These are phyloP conservation scores for Phytophthora sp. DNA, from an alignment of 352 stramenopile genomes.

Conservation along the genomic window DNA sequence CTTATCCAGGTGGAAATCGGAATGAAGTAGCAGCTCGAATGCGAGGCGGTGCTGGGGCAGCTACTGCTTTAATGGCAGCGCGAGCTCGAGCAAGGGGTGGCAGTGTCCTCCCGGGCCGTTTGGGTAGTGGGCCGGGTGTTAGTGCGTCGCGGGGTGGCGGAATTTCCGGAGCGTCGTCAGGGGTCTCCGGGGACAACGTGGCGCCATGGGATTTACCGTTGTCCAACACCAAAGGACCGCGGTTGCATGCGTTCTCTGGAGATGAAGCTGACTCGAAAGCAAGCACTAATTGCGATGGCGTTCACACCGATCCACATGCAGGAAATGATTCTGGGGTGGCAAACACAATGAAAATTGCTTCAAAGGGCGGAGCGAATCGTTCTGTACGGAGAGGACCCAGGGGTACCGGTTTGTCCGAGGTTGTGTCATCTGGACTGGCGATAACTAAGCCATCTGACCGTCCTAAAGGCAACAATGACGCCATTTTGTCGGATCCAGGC, in stretches of 20 bases:
- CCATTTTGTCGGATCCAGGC: conserved; percentile 27
- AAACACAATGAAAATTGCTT: background rate
- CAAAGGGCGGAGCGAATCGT: conserved; percentile 21
- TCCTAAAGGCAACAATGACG: conserved; percentile 27
- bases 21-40: conserved; percentile 40
- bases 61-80: conserved; percentile 76
- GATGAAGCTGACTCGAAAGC: conserved; percentile 17
- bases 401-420: conserved; percentile 12
- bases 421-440: conserved; percentile 27
- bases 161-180: conserved; percentile 23
- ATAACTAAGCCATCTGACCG: conserved; percentile 11
- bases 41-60: conserved; percentile 53
- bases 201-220: conserved; percentile 82
- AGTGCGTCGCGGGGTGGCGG: conserved; percentile 23
- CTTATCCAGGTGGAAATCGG: conserved; percentile 29
- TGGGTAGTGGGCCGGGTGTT: conserved; percentile 50
- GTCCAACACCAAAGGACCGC: conserved; percentile 38
- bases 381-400: conserved; percentile 26
- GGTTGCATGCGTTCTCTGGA: conserved; percentile 24
- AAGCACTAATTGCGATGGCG: background rate
- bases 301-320: conserved; percentile 6
- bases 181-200: conserved; percentile 45
- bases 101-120: conserved; percentile 54
- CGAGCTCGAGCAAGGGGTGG: conserved; percentile 66
- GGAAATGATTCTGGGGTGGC: conserved; percentile 6